Evolutionary conservation across 2,329 filamentous ascomycete species (phyloP), one percentile per base, ranked within the genome.

Genomic region (Thelonectria discophora): DNA sequence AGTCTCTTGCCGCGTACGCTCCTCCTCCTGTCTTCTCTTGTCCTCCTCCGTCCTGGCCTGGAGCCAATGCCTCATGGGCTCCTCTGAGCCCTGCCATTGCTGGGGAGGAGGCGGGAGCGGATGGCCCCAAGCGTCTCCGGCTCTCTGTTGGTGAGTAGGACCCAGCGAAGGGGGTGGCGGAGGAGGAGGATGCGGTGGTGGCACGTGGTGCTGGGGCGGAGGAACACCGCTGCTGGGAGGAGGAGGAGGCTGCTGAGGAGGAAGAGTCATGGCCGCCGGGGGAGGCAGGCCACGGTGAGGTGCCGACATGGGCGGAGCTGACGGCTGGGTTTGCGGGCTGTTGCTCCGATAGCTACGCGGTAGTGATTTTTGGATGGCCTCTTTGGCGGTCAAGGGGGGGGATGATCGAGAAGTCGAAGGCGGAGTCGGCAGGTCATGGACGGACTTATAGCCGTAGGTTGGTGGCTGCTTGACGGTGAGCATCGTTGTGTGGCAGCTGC

Each of bases 41-140:
- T 93, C 90, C 72, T 93, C 90, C 75, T 93, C 91, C 1, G 86
- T 81, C 75, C 89, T 92, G 55, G 90, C 88, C 56, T 85, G 78
- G 20, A 93, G 79, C 90, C 90, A 93, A 56, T 83, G 85, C 64
- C 85, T 87, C 88, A 91, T 90, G 3, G 87, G 84, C 39, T 92
- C 90, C 70, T 92, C 89, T 34, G 85, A 81, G 49, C 84, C 85
- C 71, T 89, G 86, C 85, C 88, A 90, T 73, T 88, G 85, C 42
- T 85, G 83, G 27, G 89, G 87, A 30, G 86, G 84, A 2, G 85
- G 81, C n/a, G 89, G 89, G 40, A 91, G 78, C 62, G 86, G 78
- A 61, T 86, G 81, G 34, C 81, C 82, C 78, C 76, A 70, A 79
- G 79, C 63, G 65, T 79, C 72, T 75, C 34, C 34, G 34, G 15